A percentile compares a stretch with the other conserved stretches of the same genome.
phyloP scores from a whole-genome alignment of 2,329 filamentous ascomycete genomes.

The Fusarium staphyleae region DNA sequence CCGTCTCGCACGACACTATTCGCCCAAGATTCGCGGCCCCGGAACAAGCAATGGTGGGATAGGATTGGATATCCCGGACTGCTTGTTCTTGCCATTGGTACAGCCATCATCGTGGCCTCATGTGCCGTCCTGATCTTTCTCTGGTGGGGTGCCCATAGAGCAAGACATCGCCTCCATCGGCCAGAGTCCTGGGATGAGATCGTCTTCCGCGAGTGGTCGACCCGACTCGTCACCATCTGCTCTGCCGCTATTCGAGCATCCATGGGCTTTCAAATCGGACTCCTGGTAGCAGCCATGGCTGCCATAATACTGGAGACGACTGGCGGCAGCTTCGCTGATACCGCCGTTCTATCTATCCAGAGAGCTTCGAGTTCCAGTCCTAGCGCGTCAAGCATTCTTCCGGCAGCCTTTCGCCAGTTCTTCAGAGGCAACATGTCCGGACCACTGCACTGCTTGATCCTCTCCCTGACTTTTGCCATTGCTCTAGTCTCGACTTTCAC shows the following conservation, averaged over 20 bases:
- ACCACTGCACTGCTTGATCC: not conserved
- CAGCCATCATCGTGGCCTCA: not conserved
- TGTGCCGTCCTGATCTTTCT: constrained; percentile 15
- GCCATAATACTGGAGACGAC: constrained; percentile 12
- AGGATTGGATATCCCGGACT: constrained; percentile 4
- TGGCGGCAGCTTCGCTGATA: not conserved
- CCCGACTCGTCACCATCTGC: constrained; percentile 8
- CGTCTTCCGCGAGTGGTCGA: constrained; percentile 1
- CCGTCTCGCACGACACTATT: not conserved
- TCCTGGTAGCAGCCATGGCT: constrained; percentile 12
- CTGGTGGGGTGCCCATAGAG: not conserved
- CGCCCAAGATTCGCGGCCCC: not conserved
- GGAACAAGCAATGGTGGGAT: constrained; percentile 9
- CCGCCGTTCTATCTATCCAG: not conserved
- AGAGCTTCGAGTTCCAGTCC: not conserved
- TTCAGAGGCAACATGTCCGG: fast-evolving
- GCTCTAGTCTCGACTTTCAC: constrained; percentile 3
- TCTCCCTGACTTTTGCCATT: not conserved
- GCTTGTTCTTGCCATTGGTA: constrained; percentile 4
- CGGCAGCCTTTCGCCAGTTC: not conserved
- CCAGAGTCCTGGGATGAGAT: constrained; percentile 8
- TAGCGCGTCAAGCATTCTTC: constrained; percentile 4
- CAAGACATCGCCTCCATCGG: not conserved
- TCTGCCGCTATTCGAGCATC: constrained; percentile 2
- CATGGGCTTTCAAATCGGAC: constrained; percentile 1